A percentile compares a stretch with the other conserved stretches of the same genome.
Conservation (phyloP, 1,139 yeast species). For the Candida glucosophila region DNA sequence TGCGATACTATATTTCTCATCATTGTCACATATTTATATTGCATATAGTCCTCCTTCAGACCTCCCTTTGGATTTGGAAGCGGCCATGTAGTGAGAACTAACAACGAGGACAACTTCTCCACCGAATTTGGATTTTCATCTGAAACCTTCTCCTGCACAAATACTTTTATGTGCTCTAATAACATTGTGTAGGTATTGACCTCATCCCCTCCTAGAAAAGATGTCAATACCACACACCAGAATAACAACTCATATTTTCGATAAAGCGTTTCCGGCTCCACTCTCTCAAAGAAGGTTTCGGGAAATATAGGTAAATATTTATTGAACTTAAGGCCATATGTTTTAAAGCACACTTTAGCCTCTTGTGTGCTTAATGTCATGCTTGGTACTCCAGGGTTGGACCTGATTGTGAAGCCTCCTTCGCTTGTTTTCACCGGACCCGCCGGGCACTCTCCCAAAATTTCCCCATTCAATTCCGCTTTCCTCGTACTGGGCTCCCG, state of each 20-base stretch:
- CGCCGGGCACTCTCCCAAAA: slow-evolving; percentile 7
- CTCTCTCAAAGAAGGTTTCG: slow-evolving; percentile 22
- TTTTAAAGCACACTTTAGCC: slow-evolving; percentile 20
- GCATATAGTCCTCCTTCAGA: slow-evolving; percentile 26
- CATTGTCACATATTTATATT: slow-evolving; percentile 31
- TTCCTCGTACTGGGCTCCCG: slow-evolving; percentile 18
- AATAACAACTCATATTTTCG: slow-evolving; percentile 30
- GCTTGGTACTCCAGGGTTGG: slow-evolving; percentile 10
- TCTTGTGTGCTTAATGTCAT: slow-evolving; percentile 19
- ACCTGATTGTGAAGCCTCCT: slow-evolving; percentile 10
- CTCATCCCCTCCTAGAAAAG: slow-evolving; percentile 18
- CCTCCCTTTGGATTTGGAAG: slow-evolving; percentile 22
- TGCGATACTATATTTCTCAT: slow-evolving; percentile 35
- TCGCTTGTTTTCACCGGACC: slow-evolving; percentile 5
- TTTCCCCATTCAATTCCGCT: slow-evolving; percentile 21
- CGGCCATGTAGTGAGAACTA: slow-evolving; percentile 42
- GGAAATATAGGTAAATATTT: slow-evolving; percentile 35
- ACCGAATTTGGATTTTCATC: slow-evolving; percentile 37
- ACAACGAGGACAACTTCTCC: slow-evolving; percentile 29
- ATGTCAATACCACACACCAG: slow-evolving; percentile 34
- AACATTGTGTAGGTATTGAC: slow-evolving; percentile 16
- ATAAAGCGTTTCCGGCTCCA: slow-evolving; percentile 15
- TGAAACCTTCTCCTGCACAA: slow-evolving; percentile 40
- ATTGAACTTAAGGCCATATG: slow-evolving; percentile 25
- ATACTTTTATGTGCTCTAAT: slow-evolving; percentile 25